Percentiles rank a stretch among this genome's conserved stretches.
These are phyloP conservation scores for Dalechampia spathulata DNA, from an alignment of 441 rosid genomes.

Conservation along the genomic window DNA sequence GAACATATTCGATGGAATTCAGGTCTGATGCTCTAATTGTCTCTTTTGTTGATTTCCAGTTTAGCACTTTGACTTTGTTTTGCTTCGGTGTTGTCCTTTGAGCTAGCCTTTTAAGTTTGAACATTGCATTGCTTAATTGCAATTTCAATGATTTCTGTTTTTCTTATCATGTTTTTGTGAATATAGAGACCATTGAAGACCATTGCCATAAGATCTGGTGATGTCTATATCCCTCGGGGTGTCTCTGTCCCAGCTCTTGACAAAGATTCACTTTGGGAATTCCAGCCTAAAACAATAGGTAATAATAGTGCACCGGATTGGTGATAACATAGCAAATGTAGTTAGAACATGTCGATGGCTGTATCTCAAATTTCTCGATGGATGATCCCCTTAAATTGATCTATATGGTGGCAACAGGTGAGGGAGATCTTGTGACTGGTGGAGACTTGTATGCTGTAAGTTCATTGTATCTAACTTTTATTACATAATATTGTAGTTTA, in stretches of 20 bases:
- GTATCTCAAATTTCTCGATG: conserved; percentile 1
- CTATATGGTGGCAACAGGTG: conserved; percentile 42
- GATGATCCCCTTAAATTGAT: background rate
- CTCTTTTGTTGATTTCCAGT: background rate
- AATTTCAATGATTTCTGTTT: background rate
- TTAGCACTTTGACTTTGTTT: background rate
- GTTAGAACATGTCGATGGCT: conserved; percentile 3
- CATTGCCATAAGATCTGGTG: conserved; percentile 88
- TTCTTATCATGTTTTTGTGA: conserved; percentile 7
- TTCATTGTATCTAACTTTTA: conserved; percentile 11
- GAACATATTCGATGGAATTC: conserved; percentile 97
- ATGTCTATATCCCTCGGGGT: conserved; percentile 98
- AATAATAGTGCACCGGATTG: background rate
- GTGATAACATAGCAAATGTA: no score
- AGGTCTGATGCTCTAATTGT: conserved; percentile 41
- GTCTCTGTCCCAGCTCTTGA: conserved; percentile 98
- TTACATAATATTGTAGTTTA: background rate
- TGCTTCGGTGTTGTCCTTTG: background rate
- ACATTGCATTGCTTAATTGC: background rate
- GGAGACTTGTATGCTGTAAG: conserved; percentile 98
- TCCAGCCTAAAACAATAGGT: conserved; percentile 92
- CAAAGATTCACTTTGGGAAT: conserved; percentile 93
- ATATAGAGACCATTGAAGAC: conserved; percentile 95
- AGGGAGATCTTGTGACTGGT: conserved; percentile 95
- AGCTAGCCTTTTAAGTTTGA: conserved; percentile 4